Base-by-base conservation (phyloP, 345 rosid species). In the Brassica rapa region DNA sequence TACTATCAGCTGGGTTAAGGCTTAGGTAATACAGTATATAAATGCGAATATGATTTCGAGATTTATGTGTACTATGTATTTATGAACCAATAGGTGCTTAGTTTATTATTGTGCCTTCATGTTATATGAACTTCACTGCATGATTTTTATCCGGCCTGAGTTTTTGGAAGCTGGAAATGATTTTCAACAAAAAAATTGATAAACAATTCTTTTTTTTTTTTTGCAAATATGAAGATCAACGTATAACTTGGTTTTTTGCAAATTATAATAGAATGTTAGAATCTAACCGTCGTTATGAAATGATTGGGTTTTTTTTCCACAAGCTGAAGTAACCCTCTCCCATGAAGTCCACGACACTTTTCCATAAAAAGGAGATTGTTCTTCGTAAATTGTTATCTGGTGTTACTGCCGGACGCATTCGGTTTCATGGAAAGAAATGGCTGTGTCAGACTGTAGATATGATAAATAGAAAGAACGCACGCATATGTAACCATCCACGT, bases 361-460 rank as follows among this genome's bases (percentile, higher is more conserved):
- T 59, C 24, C 65, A 61, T 27, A 6, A n/a, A 62, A 62, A 14
- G 19, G 37, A 14, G 10, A 6, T 12, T 29, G 14, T 32, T 2
- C 37, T 62, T 62, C 66, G 32, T 59, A 59, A 59, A 59, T 59
- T 59, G 63, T 59, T 59, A 11, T 59, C 63, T 59, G 15, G 32
- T 24, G 15, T 4, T 59, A 10, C 15, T 24, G 63, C 63, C 32
- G 15, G 5, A 24, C 8, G 63, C 32, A 59, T 59, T 12, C 63
- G 63, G 63, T 59, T 59, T 24, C 32, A 59, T 15, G 25, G 63
- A 59, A 59, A 27, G 30, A 2, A 59, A 59, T 11, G 63, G 32
- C 30, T 59, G 63, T 59, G 32, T 59, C 63, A 59, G 63, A 59
- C 32, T 59, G 32, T 59, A 15, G n/a, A 23, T 30, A 57, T 57